Evolutionary conservation across 441 rosid genomes (phyloP), one percentile per base, ranked within the genome.

Genomic region (Gossypium trilobum): DNA sequence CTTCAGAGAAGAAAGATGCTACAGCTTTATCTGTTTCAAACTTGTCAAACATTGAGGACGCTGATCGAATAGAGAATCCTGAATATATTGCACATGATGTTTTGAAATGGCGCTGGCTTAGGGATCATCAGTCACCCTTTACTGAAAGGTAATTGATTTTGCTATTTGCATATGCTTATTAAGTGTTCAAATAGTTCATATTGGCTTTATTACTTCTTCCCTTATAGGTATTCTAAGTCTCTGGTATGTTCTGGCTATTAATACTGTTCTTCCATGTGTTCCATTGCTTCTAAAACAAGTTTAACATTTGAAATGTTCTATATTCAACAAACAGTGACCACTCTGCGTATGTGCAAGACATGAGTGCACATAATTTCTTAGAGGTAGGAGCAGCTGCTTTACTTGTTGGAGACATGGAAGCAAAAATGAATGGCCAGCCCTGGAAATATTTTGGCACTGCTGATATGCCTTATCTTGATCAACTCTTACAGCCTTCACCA

Each of bases 381-480:
- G 97, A 95, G 85, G 87, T 90, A 79, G 98, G 99, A 73, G 99
- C 98, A 48, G 97, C 98, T n/a, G 94, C 98, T 70, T 82, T 95
- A 51, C 95, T 95, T 74, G 91, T 93, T 36, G 98, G 95, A 68
- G 97, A 93, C 73, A 84, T 93, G 92, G 97, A 95, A 84, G 87
- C 95, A 58, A 91, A 89, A 86, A 85, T 88, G 91, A 91, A 88
- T 82, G 94, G 96, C 72, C 91, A 91, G 73, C 95, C 90, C 66
- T 91, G 98, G 97, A 93, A 88, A 84, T 88, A 85, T 85, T 87
- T 92, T 76, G 97, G 98, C 69, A 91, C 94, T 74, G 75, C 87
- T 66, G 95, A 91, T 80, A 87, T 90, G 97, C 99, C 99, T 59
- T 93, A 85, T 80, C 92, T 93, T 72, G 97, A 91, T 83, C 97